Percentiles rank a stretch among this genome's conserved stretches.
These are phyloP conservation scores for Acanthamoeba healyi DNA, from an alignment of 208 protist genomes.

Conservation along the genomic window DNA sequence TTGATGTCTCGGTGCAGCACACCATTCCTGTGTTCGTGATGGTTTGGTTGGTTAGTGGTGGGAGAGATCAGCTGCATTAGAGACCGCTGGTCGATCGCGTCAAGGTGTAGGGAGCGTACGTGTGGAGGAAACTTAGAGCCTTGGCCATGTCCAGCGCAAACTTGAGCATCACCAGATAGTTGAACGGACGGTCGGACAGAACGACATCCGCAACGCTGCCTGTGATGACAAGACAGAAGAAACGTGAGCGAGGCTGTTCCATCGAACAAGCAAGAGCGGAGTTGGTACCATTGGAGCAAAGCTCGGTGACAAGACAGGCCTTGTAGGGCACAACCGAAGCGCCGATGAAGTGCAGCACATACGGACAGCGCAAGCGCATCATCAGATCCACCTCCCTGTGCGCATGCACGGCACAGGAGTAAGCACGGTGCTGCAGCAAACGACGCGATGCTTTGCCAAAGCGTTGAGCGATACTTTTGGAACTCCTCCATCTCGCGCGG, in stretches of 20 bases:
- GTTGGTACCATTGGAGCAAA: background rate
- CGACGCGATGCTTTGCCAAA: too few relatives aligned
- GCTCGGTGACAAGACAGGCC: constrained; percentile 54
- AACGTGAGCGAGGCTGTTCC: background rate
- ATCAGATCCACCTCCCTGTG: constrained; percentile 63
- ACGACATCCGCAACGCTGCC: background rate
- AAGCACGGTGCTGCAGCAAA: too few relatives aligned
- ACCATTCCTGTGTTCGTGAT: constrained; percentile 2
- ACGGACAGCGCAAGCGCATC: constrained; percentile 39
- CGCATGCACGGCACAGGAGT: background rate
- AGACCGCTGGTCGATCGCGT: background rate
- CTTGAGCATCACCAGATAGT: constrained; percentile 65
- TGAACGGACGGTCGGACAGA: background rate
- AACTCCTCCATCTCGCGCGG: background rate
- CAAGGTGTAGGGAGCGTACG: background rate
- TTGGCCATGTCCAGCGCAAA: constrained; percentile 60
- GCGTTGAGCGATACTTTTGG: too few relatives aligned
- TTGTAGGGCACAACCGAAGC: constrained; percentile 46
- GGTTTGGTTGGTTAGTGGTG: background rate
- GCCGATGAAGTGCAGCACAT: constrained; percentile 65
- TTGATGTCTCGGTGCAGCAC: constrained; percentile 65
- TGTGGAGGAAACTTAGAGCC: constrained; percentile 26
- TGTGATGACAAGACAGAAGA: background rate
- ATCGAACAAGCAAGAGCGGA: background rate
- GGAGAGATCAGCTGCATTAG: background rate